Evolutionary conservation across 148 eudicot genomes (phyloP).

Genomic region (Rhododendron molle): DNA sequence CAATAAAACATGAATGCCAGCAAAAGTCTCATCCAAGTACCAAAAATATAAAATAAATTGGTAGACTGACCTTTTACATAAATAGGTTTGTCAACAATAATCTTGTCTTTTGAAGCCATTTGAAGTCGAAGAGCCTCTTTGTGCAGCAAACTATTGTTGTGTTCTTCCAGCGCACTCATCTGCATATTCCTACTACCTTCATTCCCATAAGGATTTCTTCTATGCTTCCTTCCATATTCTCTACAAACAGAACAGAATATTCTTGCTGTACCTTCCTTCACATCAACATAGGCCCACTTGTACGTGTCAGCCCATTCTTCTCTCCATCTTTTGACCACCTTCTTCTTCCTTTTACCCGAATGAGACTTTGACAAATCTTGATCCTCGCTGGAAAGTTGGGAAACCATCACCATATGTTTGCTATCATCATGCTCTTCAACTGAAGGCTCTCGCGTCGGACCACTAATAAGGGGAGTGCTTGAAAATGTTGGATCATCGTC

Average conservation of each 20-base stretch:
- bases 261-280: slow-evolving; percentile 88
- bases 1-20: neutral
- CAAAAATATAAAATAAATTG: slow-evolving; percentile 11
- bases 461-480: slow-evolving; percentile 49
- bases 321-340: slow-evolving; percentile 97
- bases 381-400: slow-evolving; percentile 59
- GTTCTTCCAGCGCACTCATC: slow-evolving; percentile 99
- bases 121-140: slow-evolving; percentile 96
- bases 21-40: slow-evolving; percentile 2
- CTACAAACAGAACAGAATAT: slow-evolving; percentile 94
- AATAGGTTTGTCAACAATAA: slow-evolving; percentile 76
- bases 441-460: slow-evolving; percentile 63
- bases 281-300: slow-evolving; percentile 98
- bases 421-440: slow-evolving; percentile 69
- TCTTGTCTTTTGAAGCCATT: slow-evolving; percentile 91
- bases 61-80: slow-evolving; percentile 75
- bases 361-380: slow-evolving; percentile 74
- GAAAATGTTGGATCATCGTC: slow-evolving; percentile 82
- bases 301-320: slow-evolving; percentile 99
- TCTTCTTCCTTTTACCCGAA: slow-evolving; percentile 78
- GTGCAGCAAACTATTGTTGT: slow-evolving; percentile 91
- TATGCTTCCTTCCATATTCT: slow-evolving; percentile 95
- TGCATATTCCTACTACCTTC: slow-evolving; percentile 99
- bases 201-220: slow-evolving; percentile 96
- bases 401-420: slow-evolving; percentile 60